Conservation (phyloP, 306 rosid species). For the Cucumis melo region DNA sequence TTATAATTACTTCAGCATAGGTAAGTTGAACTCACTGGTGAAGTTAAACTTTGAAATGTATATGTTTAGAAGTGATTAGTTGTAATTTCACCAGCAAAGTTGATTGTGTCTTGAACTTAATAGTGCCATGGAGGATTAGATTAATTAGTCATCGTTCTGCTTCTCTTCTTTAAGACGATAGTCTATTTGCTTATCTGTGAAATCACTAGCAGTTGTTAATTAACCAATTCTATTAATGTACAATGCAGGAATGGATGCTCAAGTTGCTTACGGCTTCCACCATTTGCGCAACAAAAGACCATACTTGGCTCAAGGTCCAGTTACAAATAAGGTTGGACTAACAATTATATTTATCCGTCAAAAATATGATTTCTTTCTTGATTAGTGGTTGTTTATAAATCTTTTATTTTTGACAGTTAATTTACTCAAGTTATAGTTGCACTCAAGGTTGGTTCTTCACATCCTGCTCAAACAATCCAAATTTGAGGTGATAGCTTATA, state of each 20-base stretch:
- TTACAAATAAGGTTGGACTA: slow-evolving; percentile 60
- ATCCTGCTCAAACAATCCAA: slow-evolving; percentile 75
- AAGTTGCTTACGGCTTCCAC: slow-evolving; percentile 93
- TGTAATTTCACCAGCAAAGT: not conserved
- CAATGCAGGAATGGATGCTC: slow-evolving; percentile 93
- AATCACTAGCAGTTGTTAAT: not conserved
- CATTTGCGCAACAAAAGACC: slow-evolving; percentile 87
- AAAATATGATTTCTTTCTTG: too few relatives aligned
- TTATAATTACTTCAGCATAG: slow-evolving; percentile 92
- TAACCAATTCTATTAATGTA: not conserved
- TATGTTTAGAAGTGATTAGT: not conserved
- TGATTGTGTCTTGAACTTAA: not conserved
- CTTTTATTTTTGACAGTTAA: slow-evolving; percentile 29
- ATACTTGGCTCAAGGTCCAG: slow-evolving; percentile 78
- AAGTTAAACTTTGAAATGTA: not conserved
- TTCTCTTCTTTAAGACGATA: not conserved
- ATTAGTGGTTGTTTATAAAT: not conserved
- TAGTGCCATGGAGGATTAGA: not conserved
- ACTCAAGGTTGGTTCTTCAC: slow-evolving; percentile 98
- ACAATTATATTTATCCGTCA: not conserved
- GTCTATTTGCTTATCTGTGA: not conserved
- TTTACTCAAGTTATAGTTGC: slow-evolving; percentile 83
- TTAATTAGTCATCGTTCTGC: not conserved
- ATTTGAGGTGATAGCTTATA: slow-evolving; percentile 55
- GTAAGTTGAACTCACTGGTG: slow-evolving; percentile 23